A percentile compares a stretch with the other conserved stretches of the same genome.
Conservation (phyloP, 2,329 filamentous ascomycete genomes). For the Colletotrichum kahawae region DNA sequence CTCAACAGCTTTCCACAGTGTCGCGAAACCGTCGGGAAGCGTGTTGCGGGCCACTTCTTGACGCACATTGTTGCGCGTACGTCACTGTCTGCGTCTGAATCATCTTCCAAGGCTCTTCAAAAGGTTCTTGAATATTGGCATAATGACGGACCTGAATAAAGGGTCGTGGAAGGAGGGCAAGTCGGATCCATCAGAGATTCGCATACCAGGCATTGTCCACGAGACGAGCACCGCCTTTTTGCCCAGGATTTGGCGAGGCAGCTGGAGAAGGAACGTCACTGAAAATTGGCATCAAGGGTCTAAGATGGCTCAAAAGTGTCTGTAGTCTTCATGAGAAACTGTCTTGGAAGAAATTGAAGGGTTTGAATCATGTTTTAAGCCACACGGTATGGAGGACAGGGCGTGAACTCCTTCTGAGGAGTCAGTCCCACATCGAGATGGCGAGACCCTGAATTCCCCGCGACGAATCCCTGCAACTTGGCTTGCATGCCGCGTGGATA, state of each 20-base stretch:
- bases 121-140: not conserved
- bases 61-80: not conserved
- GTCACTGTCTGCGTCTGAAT: not conserved
- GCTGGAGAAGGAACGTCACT: not conserved
- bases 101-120: accelerated
- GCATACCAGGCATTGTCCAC: not conserved
- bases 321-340: not conserved
- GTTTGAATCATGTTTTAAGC: not conserved
- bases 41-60: not conserved
- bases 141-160: not conserved
- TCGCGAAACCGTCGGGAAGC: not conserved
- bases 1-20: not conserved
- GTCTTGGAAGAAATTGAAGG: not conserved
- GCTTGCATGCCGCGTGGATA: slow-evolving; percentile 3
- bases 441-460: slow-evolving; percentile 10
- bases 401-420: not conserved
- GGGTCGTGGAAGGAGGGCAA: not conserved
- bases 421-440: not conserved
- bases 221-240: not conserved
- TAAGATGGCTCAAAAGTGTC: accelerated
- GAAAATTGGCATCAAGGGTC: not conserved
- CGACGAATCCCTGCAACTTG: slow-evolving; percentile 7
- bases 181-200: not conserved
- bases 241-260: not conserved
- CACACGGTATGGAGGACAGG: not conserved